Conservation (phyloP, 805 yeast species). For the Cyberlindnera subsufficiens region DNA sequence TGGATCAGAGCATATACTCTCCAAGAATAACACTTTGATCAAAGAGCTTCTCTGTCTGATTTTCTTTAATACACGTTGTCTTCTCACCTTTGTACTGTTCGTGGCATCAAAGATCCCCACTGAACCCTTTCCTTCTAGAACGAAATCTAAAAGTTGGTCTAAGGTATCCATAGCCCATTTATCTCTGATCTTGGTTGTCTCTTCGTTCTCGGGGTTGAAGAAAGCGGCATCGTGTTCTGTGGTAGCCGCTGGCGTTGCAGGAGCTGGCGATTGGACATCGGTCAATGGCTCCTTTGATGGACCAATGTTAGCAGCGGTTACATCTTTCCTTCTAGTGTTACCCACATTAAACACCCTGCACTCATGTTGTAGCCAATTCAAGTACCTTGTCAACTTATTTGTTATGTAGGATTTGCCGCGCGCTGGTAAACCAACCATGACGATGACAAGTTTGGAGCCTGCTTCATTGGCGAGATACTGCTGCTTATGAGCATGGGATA, state of each 20-base stretch:
- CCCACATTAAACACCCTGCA: conserved; percentile 93
- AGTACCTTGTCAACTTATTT: conserved; percentile 80
- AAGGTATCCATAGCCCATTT: conserved; percentile 96
- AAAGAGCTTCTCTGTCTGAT: conserved; percentile 53
- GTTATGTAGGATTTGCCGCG: conserved; percentile 93
- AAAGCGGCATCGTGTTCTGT: conserved; percentile 71
- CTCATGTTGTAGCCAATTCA: conserved; percentile 92
- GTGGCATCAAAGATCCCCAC: conserved; percentile 92
- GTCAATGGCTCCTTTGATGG: conserved; percentile 65
- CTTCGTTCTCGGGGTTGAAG: conserved; percentile 73
- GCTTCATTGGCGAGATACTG: conserved; percentile 42
- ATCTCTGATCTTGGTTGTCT: conserved; percentile 65
- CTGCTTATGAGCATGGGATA: conserved; percentile 45
- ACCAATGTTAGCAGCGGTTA: conserved; percentile 48
- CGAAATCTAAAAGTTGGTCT: conserved; percentile 75
- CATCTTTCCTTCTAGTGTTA: conserved; percentile 79
- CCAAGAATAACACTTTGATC: conserved; percentile 77
- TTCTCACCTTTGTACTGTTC: conserved; percentile 62
- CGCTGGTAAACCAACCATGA: conserved; percentile 96
- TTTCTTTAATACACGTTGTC: conserved; percentile 50
- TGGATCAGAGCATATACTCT: conserved; percentile 80
- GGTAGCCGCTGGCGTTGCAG: not conserved
- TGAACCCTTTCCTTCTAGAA: conserved; percentile 75
- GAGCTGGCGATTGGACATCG: conserved; percentile 24
- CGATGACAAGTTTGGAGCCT: conserved; percentile 81